Evolutionary conservation across 345 rosid genomes (phyloP).

Genomic region (Citrus mangshanensis): DNA sequence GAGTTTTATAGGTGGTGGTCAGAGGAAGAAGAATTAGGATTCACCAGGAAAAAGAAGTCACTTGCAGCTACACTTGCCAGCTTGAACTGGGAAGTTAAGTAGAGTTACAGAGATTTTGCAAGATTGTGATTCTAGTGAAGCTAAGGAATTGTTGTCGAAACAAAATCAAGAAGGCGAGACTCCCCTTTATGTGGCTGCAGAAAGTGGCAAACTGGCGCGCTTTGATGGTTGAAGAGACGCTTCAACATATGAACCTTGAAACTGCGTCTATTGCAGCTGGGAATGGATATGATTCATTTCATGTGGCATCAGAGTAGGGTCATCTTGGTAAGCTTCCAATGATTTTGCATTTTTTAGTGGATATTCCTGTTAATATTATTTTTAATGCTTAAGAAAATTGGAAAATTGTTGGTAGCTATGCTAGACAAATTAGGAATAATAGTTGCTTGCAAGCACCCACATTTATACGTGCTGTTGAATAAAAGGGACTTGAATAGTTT

Average conservation of each 20-base stretch:
- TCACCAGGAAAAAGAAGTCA: slow-evolving; percentile 96
- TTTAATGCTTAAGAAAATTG: too few relatives aligned
- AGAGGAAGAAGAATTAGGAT: slow-evolving; percentile 62
- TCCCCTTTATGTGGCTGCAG: slow-evolving; percentile 85
- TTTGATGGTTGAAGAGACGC: slow-evolving; percentile 58
- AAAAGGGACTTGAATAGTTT: too few relatives aligned
- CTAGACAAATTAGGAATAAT: too few relatives aligned
- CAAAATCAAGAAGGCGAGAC: slow-evolving; percentile 91
- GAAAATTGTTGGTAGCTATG: too few relatives aligned
- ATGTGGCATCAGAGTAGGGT: slow-evolving; percentile 90
- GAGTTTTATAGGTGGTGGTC: slow-evolving; percentile 77
- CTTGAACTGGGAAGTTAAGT: slow-evolving; percentile 71
- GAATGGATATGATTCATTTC: slow-evolving; percentile 90
- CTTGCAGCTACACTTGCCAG: slow-evolving; percentile 72
- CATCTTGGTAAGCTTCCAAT: slow-evolving; percentile 63
- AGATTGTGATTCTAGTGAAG: slow-evolving; percentile 30
- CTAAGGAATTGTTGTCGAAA: slow-evolving; percentile 53
- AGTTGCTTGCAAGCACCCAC: too few relatives aligned
- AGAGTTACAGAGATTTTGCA: slow-evolving; percentile 63
- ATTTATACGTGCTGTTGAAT: too few relatives aligned
- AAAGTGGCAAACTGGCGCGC: slow-evolving; percentile 51
- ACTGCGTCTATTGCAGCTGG: slow-evolving; percentile 66
- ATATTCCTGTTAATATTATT: background rate
- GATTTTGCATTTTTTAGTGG: slow-evolving; percentile 7
- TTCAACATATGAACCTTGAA: slow-evolving; percentile 68